phyloP scores from a whole-genome alignment of 108 stramenopile species.

The Pseudonitzschia pungens region DNA sequence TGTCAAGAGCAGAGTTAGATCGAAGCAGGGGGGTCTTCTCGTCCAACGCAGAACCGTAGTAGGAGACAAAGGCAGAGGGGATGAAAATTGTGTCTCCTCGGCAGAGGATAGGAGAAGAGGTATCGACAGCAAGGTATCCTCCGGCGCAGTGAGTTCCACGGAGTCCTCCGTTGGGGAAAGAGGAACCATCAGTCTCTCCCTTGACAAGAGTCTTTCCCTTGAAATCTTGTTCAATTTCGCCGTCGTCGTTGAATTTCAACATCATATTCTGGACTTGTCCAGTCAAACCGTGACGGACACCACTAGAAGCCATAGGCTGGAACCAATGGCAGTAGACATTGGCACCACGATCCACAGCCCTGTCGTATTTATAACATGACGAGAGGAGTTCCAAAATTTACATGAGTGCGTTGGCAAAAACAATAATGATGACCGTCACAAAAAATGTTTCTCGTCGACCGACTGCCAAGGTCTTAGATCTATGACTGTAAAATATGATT shows the following conservation, averaged over 20 bases:
- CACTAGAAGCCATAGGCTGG: conserved; percentile 90
- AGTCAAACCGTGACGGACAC: conserved; percentile 89
- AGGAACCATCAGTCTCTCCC: conserved; percentile 95
- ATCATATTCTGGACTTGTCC: conserved; percentile 96
- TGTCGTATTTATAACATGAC: conserved; percentile 24
- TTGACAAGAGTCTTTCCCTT: conserved; percentile 90
- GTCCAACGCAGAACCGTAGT: conserved; percentile 93
- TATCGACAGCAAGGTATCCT: conserved; percentile 90
- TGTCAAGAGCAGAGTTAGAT: conserved; percentile 85
- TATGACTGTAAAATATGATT: not conserved
- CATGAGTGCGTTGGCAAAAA: not conserved
- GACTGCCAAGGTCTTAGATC: not conserved
- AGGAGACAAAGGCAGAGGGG: conserved; percentile 88
- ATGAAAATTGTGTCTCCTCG: conserved; percentile 94
- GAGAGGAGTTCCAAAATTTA: not conserved
- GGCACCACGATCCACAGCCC: conserved; percentile 91
- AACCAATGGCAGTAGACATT: conserved; percentile 97
- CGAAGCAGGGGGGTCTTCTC: conserved; percentile 96
- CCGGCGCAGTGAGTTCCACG: conserved; percentile 92
- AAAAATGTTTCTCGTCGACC: not conserved
- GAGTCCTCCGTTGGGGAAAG: conserved; percentile 94
- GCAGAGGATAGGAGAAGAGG: conserved; percentile 87
- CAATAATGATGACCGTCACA: not conserved
- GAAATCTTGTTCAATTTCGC: conserved; percentile 86
- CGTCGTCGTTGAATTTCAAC: conserved; percentile 81